These are phyloP conservation scores for Chlorophyllum brunneum DNA, from an alignment of 768 basidiomycete species.

Conservation along the genomic window DNA sequence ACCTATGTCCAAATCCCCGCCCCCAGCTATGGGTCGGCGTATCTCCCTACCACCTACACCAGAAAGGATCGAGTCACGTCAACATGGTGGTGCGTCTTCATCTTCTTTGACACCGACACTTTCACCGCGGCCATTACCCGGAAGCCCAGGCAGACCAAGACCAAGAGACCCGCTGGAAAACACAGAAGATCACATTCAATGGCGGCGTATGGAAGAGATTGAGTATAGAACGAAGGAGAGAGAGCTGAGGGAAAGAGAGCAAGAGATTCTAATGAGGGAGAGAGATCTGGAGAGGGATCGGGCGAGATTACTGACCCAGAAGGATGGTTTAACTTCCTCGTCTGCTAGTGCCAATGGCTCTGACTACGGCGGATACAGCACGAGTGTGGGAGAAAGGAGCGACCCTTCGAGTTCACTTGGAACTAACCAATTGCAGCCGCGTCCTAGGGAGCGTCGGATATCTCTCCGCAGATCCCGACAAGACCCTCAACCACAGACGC, in stretches of 20 bases:
- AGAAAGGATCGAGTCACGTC: constrained; percentile 13
- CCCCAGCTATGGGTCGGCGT: constrained; percentile 27
- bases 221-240: constrained; percentile 56
- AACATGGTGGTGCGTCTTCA: constrained; percentile 14
- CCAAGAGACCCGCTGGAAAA: constrained; percentile 8
- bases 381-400: constrained; percentile 17
- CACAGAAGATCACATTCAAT: constrained; percentile 28
- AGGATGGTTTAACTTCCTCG: constrained; percentile 20
- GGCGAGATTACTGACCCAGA: constrained; percentile 34
- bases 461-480: constrained; percentile 32
- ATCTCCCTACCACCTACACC: constrained; percentile 24
- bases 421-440: constrained; percentile 20
- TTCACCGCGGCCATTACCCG: constrained; percentile 11
- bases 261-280: constrained; percentile 47
- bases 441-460: constrained; percentile 29
- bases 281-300: constrained; percentile 59
- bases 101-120: constrained; percentile 10
- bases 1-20: constrained; percentile 11
- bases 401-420: constrained; percentile 16
- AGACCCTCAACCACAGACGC: constrained; percentile 23
- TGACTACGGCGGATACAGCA: constrained; percentile 11
- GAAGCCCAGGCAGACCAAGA: background rate
- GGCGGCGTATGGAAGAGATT: constrained; percentile 43
- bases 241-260: constrained; percentile 48
- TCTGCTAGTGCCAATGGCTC: constrained; percentile 1